Conservation (phyloP, 73 alveolate species). For the Tetrahymena thermophila region DNA sequence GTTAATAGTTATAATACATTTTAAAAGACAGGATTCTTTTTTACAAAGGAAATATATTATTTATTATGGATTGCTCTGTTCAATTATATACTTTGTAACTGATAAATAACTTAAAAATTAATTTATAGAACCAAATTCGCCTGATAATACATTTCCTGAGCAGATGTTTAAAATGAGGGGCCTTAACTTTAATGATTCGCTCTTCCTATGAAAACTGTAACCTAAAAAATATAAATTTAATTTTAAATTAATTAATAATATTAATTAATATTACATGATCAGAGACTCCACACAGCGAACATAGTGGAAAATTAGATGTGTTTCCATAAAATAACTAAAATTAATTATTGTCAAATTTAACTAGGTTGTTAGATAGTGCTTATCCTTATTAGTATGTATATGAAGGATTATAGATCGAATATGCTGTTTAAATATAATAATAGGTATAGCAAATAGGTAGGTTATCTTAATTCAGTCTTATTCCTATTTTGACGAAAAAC, state of each 20-base stretch:
- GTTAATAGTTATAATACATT: too few species aligned
- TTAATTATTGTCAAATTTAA: not conserved
- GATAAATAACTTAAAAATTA: not conserved
- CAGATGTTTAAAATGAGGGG: not conserved
- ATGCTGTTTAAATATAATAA: not conserved
- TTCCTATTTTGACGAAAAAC: not conserved
- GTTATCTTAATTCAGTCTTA: not conserved
- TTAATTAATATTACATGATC: not conserved
- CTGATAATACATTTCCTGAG: not conserved
- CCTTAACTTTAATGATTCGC: not conserved
- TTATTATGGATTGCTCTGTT: not conserved
- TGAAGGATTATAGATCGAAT: not conserved
- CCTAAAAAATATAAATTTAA: not conserved
- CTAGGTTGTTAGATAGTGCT: not conserved
- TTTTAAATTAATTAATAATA: not conserved
- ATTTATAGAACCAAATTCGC: not conserved
- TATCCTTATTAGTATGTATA: not conserved
- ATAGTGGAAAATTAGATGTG: not conserved
- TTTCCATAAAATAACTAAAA: not conserved
- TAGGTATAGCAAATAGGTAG: not conserved
- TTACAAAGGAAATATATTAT: not conserved
- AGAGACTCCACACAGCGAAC: not conserved
- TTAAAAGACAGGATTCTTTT: not conserved
- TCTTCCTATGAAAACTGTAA: not conserved
- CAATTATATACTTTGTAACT: too few species aligned